phyloP scores from a whole-genome alignment of 192 early-diverging fungal genomes.

The Backusella mclennaniae region DNA sequence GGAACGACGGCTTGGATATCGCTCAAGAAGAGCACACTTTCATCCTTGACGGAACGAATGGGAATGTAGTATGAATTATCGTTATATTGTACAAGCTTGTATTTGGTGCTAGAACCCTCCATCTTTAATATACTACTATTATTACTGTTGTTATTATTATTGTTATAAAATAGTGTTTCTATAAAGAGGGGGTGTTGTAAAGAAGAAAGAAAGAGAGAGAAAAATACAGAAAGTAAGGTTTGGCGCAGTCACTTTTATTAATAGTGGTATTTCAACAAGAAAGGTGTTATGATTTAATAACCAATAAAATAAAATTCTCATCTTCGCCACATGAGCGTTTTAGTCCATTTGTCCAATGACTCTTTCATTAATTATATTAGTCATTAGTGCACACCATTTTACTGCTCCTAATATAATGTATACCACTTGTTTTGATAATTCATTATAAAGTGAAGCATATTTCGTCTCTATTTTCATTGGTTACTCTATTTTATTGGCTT shows the following conservation, averaged over 20 bases:
- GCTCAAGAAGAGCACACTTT: constrained; percentile 17
- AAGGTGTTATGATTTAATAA: neutral
- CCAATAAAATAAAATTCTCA: neutral
- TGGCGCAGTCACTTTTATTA: neutral
- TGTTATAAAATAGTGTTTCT: neutral
- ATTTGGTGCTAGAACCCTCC: constrained; percentile 14
- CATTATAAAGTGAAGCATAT: too few species aligned
- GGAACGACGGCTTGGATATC: constrained; percentile 32
- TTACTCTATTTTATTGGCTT: too few species aligned
- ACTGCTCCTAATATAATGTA: too few species aligned
- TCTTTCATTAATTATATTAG: neutral
- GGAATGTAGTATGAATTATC: constrained; percentile 20
- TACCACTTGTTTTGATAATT: too few species aligned
- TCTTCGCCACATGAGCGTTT: neutral
- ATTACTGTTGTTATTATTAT: neutral
- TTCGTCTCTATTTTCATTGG: too few species aligned
- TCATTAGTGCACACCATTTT: too few species aligned
- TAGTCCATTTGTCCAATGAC: neutral
- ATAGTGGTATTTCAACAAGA: neutral
- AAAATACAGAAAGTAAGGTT: neutral
- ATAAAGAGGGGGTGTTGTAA: neutral
- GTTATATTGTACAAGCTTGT: constrained; percentile 21
- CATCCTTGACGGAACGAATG: constrained; percentile 14
- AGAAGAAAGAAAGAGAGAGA: neutral
- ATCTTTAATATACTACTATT: neutral